Base-by-base conservation (phyloP, 495 filamentous ascomycete genomes). In the Aspergillus ellipticus region DNA sequence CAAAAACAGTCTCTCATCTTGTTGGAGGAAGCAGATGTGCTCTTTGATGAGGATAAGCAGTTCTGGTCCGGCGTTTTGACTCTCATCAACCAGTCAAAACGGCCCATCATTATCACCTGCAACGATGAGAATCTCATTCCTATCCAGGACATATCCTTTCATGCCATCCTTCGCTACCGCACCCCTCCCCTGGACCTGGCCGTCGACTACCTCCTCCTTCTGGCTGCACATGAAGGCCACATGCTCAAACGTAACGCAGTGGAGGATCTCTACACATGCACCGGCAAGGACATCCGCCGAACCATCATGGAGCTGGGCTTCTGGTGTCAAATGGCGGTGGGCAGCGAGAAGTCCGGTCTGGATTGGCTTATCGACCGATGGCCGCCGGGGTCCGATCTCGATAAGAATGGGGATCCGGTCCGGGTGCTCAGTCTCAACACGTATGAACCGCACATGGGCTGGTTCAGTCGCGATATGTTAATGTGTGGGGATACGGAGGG, bases 1-100 rank as follows among this genome's bases (percentile, higher is more conserved):
- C 92, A 97, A 66, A 93, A 94, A 61, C 94, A 99, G 66, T 99
- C 93, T 2, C 69, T 99, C 13, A 96, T 99, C 55, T 79, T 99
- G 4, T 75, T 99, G 0, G 95, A 99, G 70, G 95, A 99, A 72
- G 92, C 88, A 0, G 95, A 99, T 63, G 71, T 97, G 17, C 79
- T 97, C 6, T 99, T 90, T 66, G 92, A 95, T 52, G 90, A 96
- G 66, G 95, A 99, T 67, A 90, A 88, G 65, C 85, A 92, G 55
- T 99, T 99, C 66, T 99, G 95, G 95, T 68, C 78, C 0, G 92
- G 90, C 0, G 82, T 96, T 1, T 70, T 90, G 17, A 80, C 80
- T 13, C 79, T 99, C 26, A 89, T 95, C 52, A 72, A 74, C 13
- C 86, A 91, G 57, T 96, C 95, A 0, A 94, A 89, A 63, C 82